These are phyloP conservation scores for Tuber magnatum DNA, from an alignment of 495 filamentous ascomycete genomes.

Conservation along the genomic window DNA sequence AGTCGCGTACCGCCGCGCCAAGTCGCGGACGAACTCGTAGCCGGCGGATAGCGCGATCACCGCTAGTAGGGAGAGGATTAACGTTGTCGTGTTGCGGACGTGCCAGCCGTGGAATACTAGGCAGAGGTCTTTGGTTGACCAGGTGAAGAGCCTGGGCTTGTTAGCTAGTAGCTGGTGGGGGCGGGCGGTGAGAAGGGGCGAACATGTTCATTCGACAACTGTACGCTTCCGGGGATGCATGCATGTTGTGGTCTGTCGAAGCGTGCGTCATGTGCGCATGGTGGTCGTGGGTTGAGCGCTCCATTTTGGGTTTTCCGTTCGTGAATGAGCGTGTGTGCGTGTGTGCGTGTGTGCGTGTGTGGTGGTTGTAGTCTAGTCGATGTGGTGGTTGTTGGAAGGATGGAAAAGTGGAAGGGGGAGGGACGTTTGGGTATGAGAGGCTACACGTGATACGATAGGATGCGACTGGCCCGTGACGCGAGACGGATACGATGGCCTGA, in stretches of 20 bases:
- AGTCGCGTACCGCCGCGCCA: conserved; percentile 68
- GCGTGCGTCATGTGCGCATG: conserved; percentile 52
- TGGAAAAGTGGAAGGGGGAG: neutral
- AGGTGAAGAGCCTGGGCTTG: conserved; percentile 89
- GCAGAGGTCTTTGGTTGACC: conserved; percentile 85
- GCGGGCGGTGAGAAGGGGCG: conserved; percentile 46
- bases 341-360: neutral
- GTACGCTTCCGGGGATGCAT: conserved; percentile 45
- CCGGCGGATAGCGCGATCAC: conserved; percentile 76
- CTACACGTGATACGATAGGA: neutral
- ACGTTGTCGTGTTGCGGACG: conserved; percentile 59
- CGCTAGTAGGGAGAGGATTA: conserved; percentile 72
- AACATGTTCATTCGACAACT: conserved; percentile 62
- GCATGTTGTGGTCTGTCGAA: conserved; percentile 48
- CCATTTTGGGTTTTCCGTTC: conserved; percentile 37
- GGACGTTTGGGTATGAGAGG: neutral
- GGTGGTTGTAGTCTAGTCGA: neutral
- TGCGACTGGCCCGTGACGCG: neutral
- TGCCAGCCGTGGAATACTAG: conserved; percentile 92
- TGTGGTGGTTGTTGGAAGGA: neutral
- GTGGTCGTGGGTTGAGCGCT: conserved; percentile 45
- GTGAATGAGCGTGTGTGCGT: neutral
- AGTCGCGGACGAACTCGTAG: conserved; percentile 79
- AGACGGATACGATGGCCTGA: neutral
- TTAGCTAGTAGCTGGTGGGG: conserved; percentile 6